Evolutionary conservation across 768 basidiomycete species (phyloP), one percentile per base, ranked within the genome.

Genomic region (Suillus tomentosus): DNA sequence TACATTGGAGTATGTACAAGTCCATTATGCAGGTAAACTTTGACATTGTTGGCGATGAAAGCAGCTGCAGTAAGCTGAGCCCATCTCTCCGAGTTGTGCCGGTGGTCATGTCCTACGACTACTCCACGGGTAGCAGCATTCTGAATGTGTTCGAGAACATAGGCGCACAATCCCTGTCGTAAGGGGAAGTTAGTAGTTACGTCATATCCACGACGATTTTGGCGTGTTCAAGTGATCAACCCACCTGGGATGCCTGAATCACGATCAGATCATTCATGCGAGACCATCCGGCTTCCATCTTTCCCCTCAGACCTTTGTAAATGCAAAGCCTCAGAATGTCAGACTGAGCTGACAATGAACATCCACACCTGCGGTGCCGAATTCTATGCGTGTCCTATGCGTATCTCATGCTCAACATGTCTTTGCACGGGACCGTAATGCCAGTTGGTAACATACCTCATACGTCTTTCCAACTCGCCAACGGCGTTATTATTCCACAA

Each of bases 251-350:
- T 11, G 92, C 84, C 71, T 94, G 92, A 50, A 92, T 87, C 60
- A 94, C 79, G 56, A 87, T 91, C 63, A 96, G 76, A 74, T 95
- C 92, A 71, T 96, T 96, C 92, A 96, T 95, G 62, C 91, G 84
- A n/a, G 91, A 83, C 85, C 90, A 94, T 2, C 94, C 94, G 9
- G 93, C 93, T 68, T 91, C 89, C 94, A 96, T 95, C 66, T 78
- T 82, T 2, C 88, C 92, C 69, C 92, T 80, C 24, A 94, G 79
- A 60, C 93, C 93, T 90, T 58, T 7, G 60, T 42, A 36, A 36
- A 66, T 58, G 39, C 37, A 59, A 22, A 15, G 19, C n/a, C 17
- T 47, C 19, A 63, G 24, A 8, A 17, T 59, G 27, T 27, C 48
- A 50, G n/a, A 40, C 45, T 24, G 19, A 48, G 39, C 10, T 3